A percentile compares a stretch with the other conserved stretches of the same genome.
Evolutionary conservation across 108 stramenopile species (phyloP).

Genomic region (Asterionellopsis glacialis): DNA sequence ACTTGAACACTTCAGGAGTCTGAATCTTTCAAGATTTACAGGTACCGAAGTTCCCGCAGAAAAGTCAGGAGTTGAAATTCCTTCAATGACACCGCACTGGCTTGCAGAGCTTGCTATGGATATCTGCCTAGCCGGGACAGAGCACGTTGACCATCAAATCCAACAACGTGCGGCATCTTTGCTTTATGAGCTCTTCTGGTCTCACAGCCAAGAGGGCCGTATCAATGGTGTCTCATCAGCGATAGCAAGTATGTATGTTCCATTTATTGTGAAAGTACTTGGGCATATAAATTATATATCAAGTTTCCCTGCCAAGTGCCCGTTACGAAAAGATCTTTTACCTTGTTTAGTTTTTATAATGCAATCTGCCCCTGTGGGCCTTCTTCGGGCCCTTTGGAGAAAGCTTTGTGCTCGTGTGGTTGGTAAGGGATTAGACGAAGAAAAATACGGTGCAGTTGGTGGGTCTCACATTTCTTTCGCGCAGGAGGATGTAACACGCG

Average conservation of each 20-base stretch:
- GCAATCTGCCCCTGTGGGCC: conserved; percentile 72
- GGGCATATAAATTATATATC: conserved; percentile 59
- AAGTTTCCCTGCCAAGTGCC: conserved; percentile 63
- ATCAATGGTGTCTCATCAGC: conserved; percentile 49
- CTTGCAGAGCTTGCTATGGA: conserved; percentile 73
- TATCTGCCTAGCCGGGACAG: conserved; percentile 72
- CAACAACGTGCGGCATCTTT: conserved; percentile 76
- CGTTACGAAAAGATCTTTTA: conserved; percentile 74
- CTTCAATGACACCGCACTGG: conserved; percentile 71
- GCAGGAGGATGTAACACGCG: background rate
- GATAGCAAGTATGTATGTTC: conserved; percentile 66
- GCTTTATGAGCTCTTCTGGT: conserved; percentile 81
- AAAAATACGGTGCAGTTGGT: conserved; percentile 51
- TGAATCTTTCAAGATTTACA: conserved; percentile 39
- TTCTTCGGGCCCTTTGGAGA: conserved; percentile 76
- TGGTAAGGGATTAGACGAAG: conserved; percentile 43
- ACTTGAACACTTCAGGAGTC: conserved; percentile 38
- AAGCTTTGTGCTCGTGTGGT: conserved; percentile 52
- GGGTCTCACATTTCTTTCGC: conserved; percentile 12
- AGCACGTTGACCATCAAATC: conserved; percentile 74
- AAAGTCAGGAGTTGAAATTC: conserved; percentile 25
- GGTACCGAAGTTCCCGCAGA: conserved; percentile 29
- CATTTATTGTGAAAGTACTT: conserved; percentile 69
- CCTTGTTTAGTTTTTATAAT: conserved; percentile 72
- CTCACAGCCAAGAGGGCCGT: conserved; percentile 52